These are phyloP conservation scores for Ophiostoma himal-ulmi DNA, from an alignment of 2,329 filamentous ascomycete species.

Conservation along the genomic window DNA sequence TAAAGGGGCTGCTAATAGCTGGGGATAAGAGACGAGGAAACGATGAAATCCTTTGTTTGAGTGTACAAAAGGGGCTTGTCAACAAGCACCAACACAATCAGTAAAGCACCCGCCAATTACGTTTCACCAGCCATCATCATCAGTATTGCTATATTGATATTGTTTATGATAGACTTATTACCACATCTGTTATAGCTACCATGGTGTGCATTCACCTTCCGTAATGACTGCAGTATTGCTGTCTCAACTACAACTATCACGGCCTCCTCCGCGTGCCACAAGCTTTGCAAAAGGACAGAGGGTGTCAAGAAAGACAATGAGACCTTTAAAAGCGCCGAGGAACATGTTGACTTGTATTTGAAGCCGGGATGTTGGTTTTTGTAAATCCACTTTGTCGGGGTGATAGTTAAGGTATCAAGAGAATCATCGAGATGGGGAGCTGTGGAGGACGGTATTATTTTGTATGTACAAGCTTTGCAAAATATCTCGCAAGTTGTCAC, in stretches of 20 bases:
- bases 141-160: neutral
- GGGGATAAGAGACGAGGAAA: neutral
- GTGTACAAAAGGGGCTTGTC: neutral
- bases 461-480: no score
- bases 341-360: neutral
- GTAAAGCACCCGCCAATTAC: neutral
- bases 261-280: conserved; percentile 3
- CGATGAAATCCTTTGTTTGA: neutral
- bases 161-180: neutral
- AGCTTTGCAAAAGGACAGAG: neutral
- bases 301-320: conserved; percentile 1
- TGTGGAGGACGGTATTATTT: no score
- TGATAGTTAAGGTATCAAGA: neutral
- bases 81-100: neutral
- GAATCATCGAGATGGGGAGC: neutral
- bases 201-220: neutral
- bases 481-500: no score
- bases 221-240: neutral
- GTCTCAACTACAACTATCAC: neutral
- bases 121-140: neutral
- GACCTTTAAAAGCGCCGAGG: conserved; percentile 1
- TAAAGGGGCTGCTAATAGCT: neutral
- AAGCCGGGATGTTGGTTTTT: conserved; percentile 6
- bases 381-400: neutral
- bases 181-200: neutral